Base-by-base conservation (phyloP, 768 basidiomycete species). In the Russula brevipes region DNA sequence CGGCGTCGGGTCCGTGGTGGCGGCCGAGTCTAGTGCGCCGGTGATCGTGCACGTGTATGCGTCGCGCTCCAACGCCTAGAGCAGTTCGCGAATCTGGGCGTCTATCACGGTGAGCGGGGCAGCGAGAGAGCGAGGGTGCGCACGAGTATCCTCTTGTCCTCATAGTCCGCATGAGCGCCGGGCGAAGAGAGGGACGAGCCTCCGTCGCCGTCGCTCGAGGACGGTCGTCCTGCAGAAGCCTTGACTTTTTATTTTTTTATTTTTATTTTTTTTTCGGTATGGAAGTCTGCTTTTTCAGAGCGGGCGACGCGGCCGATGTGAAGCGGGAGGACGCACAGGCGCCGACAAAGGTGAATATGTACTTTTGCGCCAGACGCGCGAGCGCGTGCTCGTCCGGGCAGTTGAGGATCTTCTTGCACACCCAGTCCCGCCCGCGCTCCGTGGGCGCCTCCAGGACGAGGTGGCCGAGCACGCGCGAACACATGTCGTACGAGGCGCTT, bases 301-400 rank as follows among this genome's bases (percentile, higher is more conserved):
- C 53, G 35, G 46, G 35, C 33, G 46, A 55, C 6, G 52, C 33
- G 46, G 39, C 16, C 7, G 24, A 64, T 31, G 33, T 36, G 45
- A 52, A 31, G 45, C 24, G 8, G 47, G 46, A 42, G 39, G 54
- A 64, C 63, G 58, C 63, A 64, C 63, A 64, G 30, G 59, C 57
- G 24, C 53, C 63, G 41, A 64, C 19, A 56, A 64, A 60, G 17
- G 58, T 64, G 49, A 64, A 64, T n/a, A 64, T 64, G 47, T 51
- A 64, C 30, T 64, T 64, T 36, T 64, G 63, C 24, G 63, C 63
- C 33, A 64, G 59, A 16, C 47, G 63, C 16, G 59, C 58, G 41
- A 64, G 63, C 12, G 63, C 53, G n/a, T 54, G 59, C 49, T 64
- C 63, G n/a, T 64, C 63, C n/a, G 42, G 3, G 47, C 63, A 64